Percentiles rank a stretch among this genome's conserved stretches.
phyloP scores from a whole-genome alignment of 2,329 filamentous ascomycete genomes.

The Aschersonia sp. region DNA sequence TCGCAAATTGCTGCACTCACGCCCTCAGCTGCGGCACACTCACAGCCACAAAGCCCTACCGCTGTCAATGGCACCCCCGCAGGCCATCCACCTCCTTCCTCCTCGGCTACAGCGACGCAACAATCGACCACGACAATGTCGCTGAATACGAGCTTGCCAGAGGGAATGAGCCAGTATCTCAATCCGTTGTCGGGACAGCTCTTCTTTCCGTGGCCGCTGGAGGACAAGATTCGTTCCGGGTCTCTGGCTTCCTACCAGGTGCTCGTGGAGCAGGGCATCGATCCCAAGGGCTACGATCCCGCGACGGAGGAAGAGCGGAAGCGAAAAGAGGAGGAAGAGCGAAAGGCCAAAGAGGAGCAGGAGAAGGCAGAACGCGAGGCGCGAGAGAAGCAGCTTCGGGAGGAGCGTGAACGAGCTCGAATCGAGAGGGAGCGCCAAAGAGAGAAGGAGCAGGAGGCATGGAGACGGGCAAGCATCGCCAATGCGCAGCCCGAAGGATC shows the following conservation, averaged over 20 bases:
- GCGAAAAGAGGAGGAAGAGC: slow-evolving; percentile 34
- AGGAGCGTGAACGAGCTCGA: slow-evolving; percentile 22
- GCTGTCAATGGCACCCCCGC: slow-evolving; percentile 16
- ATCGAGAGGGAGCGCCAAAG: slow-evolving; percentile 28
- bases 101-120: slow-evolving; percentile 11
- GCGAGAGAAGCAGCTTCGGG: slow-evolving; percentile 23
- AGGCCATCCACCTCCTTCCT: too few species aligned
- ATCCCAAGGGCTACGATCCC: slow-evolving; percentile 46
- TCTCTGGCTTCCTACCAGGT: slow-evolving; percentile 50
- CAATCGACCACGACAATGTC: slow-evolving; percentile 18
- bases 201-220: slow-evolving; percentile 68
- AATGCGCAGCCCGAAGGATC: slow-evolving; percentile 11
- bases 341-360: slow-evolving; percentile 29
- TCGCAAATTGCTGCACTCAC: slow-evolving; percentile 12
- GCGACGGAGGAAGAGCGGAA: slow-evolving; percentile 36
- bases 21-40: slow-evolving; percentile 17
- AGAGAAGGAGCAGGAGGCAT: slow-evolving; percentile 26
- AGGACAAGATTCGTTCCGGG: slow-evolving; percentile 54
- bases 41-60: slow-evolving; percentile 17
- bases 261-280: slow-evolving; percentile 45
- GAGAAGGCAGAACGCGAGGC: slow-evolving; percentile 31
- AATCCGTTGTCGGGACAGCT: slow-evolving; percentile 40
- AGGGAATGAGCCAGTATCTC: slow-evolving; percentile 31
- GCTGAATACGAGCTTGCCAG: slow-evolving; percentile 29
- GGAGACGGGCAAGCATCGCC: slow-evolving; percentile 22